Evolutionary conservation across 768 basidiomycete genomes (phyloP), one percentile per base, ranked within the genome.

Genomic region (Cystofilobasidium macerans): DNA sequence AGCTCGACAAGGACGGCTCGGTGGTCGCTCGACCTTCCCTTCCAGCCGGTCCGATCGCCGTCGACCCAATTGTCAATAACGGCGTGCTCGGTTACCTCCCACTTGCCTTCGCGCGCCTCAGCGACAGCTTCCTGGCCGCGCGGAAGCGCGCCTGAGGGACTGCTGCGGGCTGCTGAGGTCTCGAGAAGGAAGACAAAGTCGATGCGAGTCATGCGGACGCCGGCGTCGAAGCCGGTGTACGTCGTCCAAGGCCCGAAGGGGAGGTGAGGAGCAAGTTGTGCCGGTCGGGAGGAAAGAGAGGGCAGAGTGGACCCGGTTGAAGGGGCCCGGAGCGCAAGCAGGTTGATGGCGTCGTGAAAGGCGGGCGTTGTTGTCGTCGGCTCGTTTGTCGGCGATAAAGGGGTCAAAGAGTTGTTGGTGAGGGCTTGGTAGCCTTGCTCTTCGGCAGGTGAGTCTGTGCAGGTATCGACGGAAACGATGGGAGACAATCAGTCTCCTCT

Each of bases 361-460:
- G 33, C n/a, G 1, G 62, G 43, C 1, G 40, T 43, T 9, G 28
- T 7, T 1, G 33, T 28, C 33, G 33, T 12, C 3, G 57, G 8
- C 24, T 20, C 18, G 20, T 16, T 3, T 1, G 33, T 35, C 6
- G 40, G 4, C n/a, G 61, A 47, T 3, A 24, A 20, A 40, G 59
- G n/a, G 32, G 20, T 24, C 38, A 42, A 26, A 22, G 42, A 28
- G 4, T 11, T 32, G 35, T 40, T 62, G 48, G 26, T 32, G 28
- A 68, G 30, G 8, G 61, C 43, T 26, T 68, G 42, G 62, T 58
- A 68, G 56, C 67, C 67, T 18, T 42, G 13, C 57, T 68, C 67
- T 26, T 58, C 26, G n/a, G 62, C 61, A 16, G 67, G 67, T n/a
- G 67, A 68, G 40, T 68, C 67, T 68, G n/a, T n/a, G n/a, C n/a